These are phyloP conservation scores for Breviolum minutum DNA, from an alignment of 73 alveolate species.

Conservation along the genomic window DNA sequence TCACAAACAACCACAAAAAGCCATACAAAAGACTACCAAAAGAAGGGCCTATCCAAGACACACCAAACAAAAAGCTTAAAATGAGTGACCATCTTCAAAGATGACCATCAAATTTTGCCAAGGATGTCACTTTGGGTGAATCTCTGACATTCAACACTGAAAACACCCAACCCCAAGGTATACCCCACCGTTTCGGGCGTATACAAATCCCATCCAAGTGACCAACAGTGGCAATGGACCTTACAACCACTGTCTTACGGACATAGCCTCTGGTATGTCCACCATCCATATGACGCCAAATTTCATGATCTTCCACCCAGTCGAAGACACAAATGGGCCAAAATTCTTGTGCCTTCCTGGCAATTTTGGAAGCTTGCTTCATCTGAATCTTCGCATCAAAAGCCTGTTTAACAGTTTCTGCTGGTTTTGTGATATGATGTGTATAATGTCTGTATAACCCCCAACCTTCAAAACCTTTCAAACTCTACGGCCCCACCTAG, in stretches of 20 bases:
- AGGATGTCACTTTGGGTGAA: no score
- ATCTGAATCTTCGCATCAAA: no score
- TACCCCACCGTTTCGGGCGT: no score
- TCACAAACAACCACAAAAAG: no score
- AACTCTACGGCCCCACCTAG: slow-evolving; percentile 35
- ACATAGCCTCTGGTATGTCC: slow-evolving; percentile 21
- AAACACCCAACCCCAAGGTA: neutral
- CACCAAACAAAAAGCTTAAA: no score
- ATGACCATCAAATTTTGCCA: no score
- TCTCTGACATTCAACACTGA: neutral
- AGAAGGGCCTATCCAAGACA: no score
- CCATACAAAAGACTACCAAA: no score
- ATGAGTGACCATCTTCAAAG: no score
- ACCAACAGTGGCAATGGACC: slow-evolving; percentile 88
- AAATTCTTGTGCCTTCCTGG: slow-evolving; percentile 24
- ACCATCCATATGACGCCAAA: slow-evolving; percentile 89
- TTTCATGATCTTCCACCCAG: slow-evolving; percentile 88
- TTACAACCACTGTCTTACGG: slow-evolving; percentile 62
- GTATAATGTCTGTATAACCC: neutral
- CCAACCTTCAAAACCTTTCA: neutral
- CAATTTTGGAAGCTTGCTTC: no score
- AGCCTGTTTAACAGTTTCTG: no score
- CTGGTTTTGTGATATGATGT: no score
- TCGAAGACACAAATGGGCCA: slow-evolving; percentile 84
- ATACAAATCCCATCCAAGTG: slow-evolving; percentile 32